Evolutionary conservation across 441 rosid species (phyloP).

Genomic region (Euphorbia corollata): DNA sequence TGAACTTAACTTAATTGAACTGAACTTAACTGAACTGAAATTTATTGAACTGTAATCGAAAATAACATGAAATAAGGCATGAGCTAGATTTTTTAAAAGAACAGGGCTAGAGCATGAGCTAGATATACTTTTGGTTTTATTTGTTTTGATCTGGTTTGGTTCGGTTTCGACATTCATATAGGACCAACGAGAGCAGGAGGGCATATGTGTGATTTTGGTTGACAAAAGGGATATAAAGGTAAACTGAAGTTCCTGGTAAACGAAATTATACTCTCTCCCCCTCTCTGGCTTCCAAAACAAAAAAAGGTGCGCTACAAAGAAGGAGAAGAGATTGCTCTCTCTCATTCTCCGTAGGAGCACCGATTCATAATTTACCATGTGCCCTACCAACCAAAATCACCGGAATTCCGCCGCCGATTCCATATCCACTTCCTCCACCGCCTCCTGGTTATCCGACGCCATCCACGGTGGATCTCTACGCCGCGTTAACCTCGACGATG

Average conservation of each 20-base stretch:
- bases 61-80: no score
- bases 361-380: constrained; percentile 21
- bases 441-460: constrained; percentile 56
- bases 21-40: no score
- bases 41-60: no score
- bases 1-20: no score
- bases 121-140: no score
- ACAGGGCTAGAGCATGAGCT: no score
- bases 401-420: constrained; percentile 28
- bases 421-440: constrained; percentile 23
- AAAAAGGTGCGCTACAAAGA: background rate
- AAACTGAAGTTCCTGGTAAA: background rate
- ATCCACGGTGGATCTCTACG: constrained; percentile 55
- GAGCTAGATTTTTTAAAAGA: no score
- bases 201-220: background rate
- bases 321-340: background rate
- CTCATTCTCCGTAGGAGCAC: background rate
- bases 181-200: no score
- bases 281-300: background rate
- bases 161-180: no score
- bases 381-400: constrained; percentile 35
- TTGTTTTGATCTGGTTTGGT: no score
- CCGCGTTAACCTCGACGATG: constrained; percentile 54
- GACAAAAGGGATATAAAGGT: background rate
- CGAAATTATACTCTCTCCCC: background rate